Conservation (phyloP, 352 stramenopile species). For the Elongisporangium senticosum region DNA sequence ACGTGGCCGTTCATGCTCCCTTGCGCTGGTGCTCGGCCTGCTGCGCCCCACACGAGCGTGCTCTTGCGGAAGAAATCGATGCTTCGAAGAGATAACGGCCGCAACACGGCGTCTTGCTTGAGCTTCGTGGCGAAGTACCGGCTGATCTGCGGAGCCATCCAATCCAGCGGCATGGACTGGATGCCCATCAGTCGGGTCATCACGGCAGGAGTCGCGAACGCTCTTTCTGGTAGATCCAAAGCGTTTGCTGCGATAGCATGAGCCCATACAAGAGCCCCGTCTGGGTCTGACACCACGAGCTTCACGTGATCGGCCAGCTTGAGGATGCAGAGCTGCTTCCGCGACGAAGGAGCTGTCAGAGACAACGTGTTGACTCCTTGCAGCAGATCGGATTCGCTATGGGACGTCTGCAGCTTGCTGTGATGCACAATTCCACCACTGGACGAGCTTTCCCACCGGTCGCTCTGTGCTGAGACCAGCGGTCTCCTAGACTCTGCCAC, state of each 20-base stretch:
- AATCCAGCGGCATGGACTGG: conserved; percentile 47
- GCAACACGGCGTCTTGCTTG: conserved; percentile 53
- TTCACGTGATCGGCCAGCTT: conserved; percentile 53
- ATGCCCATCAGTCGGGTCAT: conserved; percentile 38
- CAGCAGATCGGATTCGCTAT: conserved; percentile 36
- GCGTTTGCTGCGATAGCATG: conserved; percentile 50
- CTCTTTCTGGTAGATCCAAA: conserved; percentile 4
- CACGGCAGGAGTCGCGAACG: conserved; percentile 16
- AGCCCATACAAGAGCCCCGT: conserved; percentile 63
- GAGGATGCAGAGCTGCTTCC: conserved; percentile 41
- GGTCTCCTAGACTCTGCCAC: conserved; percentile 1
- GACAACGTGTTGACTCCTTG: conserved; percentile 3
- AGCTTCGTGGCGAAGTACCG: conserved; percentile 78
- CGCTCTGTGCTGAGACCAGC: conserved; percentile 18
- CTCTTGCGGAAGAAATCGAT: conserved; percentile 79
- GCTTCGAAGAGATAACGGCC: conserved; percentile 60
- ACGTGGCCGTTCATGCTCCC: conserved; percentile 25
- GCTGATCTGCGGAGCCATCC: conserved; percentile 58
- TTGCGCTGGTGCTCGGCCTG: conserved; percentile 25
- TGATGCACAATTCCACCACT: not conserved
- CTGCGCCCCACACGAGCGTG: conserved; percentile 55
- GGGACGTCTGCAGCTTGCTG: conserved; percentile 11
- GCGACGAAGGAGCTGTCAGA: conserved; percentile 16
- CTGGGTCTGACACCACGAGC: conserved; percentile 26
- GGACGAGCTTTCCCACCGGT: not conserved